Percentiles rank a stretch among this genome's conserved stretches.
These are phyloP conservation scores for Quaeritorhiza haematococci DNA, from an alignment of 371 early-diverging fungal genomes.

Conservation along the genomic window DNA sequence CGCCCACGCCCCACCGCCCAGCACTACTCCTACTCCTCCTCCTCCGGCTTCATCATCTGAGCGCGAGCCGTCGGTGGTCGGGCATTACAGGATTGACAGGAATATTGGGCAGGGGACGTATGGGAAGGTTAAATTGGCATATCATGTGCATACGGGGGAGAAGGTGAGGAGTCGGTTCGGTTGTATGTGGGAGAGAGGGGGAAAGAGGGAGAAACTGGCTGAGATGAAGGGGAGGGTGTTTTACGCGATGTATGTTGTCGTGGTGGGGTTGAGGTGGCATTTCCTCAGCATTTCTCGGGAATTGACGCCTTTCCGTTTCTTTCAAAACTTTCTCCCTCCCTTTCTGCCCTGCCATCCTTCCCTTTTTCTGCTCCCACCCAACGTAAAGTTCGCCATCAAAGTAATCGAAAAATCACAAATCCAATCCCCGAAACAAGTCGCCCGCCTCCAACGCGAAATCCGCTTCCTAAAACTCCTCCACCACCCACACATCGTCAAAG, in stretches of 20 bases:
- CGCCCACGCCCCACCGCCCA: too few species aligned
- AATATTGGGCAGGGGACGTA: slow-evolving; percentile 56
- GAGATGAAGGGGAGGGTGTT: too few species aligned
- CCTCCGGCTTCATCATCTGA: slow-evolving; percentile 3
- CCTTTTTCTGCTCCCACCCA: too few species aligned
- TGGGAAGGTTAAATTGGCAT: slow-evolving; percentile 52
- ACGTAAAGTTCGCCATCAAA: slow-evolving; percentile 47
- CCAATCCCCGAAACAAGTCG: slow-evolving; percentile 64
- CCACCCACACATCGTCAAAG: slow-evolving; percentile 63
- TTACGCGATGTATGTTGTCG: too few species aligned
- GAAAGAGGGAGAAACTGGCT: too few species aligned
- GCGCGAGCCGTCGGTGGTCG: slow-evolving; percentile 14
- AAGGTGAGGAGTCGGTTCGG: too few species aligned
- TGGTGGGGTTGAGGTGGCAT: slow-evolving; percentile 32
- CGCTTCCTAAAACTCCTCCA: slow-evolving; percentile 72
- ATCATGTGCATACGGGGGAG: slow-evolving; percentile 35
- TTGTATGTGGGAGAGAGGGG: too few species aligned
- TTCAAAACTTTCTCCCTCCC: too few species aligned
- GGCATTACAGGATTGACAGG: slow-evolving; percentile 39
- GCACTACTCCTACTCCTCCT: slow-evolving; percentile 1
- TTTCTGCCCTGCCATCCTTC: too few species aligned
- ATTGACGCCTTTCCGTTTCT: too few species aligned
- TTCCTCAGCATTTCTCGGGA: too few species aligned
- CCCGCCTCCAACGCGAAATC: slow-evolving; percentile 73
- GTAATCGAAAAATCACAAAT: slow-evolving; percentile 78